Evolutionary conservation across 2,329 filamentous ascomycete species (phyloP).

Genomic region (Arthrobotrys pseudoclavata): DNA sequence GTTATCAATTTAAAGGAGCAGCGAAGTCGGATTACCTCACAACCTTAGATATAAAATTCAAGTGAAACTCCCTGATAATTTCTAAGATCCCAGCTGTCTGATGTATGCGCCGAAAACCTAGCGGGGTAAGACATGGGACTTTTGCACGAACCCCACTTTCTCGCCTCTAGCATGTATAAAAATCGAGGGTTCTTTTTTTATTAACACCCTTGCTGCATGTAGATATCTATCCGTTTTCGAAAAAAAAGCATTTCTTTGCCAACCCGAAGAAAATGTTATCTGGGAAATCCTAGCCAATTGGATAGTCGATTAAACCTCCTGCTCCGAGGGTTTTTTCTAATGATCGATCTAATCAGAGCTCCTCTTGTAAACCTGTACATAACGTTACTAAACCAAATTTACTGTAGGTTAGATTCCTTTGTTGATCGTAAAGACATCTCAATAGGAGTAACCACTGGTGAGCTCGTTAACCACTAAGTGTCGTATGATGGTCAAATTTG

Average conservation of each 20-base stretch:
- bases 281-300: background rate
- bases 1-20: background rate
- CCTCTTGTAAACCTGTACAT: no score
- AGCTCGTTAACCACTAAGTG: no score
- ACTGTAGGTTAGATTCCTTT: no score
- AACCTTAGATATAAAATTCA: background rate
- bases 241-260: no score
- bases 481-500: no score
- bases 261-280: no score
- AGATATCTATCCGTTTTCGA: background rate
- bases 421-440: no score
- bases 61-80: background rate
- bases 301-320: no score
- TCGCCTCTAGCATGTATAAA: background rate
- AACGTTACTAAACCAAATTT: no score
- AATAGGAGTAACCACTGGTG: no score
- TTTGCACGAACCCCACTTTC: background rate
- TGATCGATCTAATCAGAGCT: no score
- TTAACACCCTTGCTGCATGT: background rate
- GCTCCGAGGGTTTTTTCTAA: no score
- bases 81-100: background rate
- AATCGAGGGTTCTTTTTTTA: background rate
- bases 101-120: background rate
- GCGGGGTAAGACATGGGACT: conserved; percentile 4
- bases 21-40: background rate